Percentiles rank a stretch among this genome's conserved stretches.
These are phyloP conservation scores for Ganoderma boninense DNA, from an alignment of 1,284 basidiomycete species.

Conservation along the genomic window DNA sequence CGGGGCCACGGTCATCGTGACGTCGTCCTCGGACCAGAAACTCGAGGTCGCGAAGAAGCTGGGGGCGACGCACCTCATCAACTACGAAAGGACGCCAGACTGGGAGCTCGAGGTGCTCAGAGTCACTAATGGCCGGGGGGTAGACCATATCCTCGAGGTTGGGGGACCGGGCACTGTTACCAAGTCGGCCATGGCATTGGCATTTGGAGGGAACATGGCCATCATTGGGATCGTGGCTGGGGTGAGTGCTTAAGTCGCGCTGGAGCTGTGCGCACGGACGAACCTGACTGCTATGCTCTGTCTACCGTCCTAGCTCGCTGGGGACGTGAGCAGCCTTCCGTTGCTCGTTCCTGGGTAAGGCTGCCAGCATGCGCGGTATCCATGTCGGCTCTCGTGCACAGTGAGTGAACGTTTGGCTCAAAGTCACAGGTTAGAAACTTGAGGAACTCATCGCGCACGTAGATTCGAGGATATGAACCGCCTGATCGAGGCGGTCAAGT, in stretches of 20 bases:
- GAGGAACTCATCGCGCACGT: not conserved
- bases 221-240: conserved; percentile 50
- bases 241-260: conserved; percentile 7
- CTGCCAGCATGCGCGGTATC: conserved; percentile 27
- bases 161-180: conserved; percentile 52
- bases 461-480: conserved; percentile 50
- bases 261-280: not conserved
- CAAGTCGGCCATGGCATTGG: conserved; percentile 46
- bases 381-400: not conserved
- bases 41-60: conserved; percentile 43
- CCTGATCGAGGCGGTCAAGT: conserved; percentile 42
- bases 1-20: conserved; percentile 52
- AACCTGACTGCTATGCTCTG: not conserved
- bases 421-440: not conserved
- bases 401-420: not conserved
- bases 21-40: conserved; percentile 54
- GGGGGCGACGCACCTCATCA: conserved; percentile 46
- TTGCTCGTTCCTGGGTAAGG: conserved; percentile 41
- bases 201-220: conserved; percentile 47
- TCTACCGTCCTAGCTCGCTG: not conserved
- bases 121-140: conserved; percentile 47
- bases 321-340: conserved; percentile 20
- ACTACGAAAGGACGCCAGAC: conserved; percentile 50
- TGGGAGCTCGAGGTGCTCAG: conserved; percentile 49
- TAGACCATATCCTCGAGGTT: conserved; percentile 52